Evolutionary conservation across 345 rosid species (phyloP).

Genomic region (Lepidium aucheri): DNA sequence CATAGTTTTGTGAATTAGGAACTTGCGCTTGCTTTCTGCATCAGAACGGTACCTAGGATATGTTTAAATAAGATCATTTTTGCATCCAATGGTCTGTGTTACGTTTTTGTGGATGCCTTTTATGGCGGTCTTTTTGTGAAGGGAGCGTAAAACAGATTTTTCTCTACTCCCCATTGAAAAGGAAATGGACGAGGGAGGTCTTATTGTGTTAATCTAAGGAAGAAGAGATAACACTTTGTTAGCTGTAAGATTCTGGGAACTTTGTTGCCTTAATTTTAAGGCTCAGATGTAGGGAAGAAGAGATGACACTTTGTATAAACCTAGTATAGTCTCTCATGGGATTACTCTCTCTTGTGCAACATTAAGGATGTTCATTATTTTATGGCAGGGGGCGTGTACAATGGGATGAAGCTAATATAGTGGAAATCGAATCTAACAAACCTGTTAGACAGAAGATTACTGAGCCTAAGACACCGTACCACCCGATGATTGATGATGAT

Average conservation of each 20-base stretch:
- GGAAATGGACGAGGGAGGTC: background rate
- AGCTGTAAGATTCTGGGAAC: background rate
- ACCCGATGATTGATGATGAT: conserved; percentile 87
- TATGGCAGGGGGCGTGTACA: conserved; percentile 53
- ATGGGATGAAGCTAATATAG: conserved; percentile 87
- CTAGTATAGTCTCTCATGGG: background rate
- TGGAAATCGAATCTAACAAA: conserved; percentile 89
- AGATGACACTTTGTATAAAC: background rate
- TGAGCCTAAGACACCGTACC: conserved; percentile 97
- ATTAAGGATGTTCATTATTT: conserved; percentile 18
- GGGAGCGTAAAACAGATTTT: background rate
- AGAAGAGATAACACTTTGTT: no score
- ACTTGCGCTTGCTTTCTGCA: background rate
- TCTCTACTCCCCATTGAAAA: background rate
- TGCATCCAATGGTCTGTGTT: background rate
- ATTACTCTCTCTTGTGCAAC: background rate
- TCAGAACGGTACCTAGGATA: background rate
- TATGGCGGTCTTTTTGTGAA: background rate
- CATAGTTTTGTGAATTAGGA: background rate
- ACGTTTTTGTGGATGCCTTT: background rate
- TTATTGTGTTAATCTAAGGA: background rate
- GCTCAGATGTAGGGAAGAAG: background rate
- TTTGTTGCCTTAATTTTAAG: background rate
- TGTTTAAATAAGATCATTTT: background rate
- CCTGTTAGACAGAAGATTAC: conserved; percentile 97